phyloP scores from a whole-genome alignment of 805 yeast genomes.

The Metschnikowia sp. region DNA sequence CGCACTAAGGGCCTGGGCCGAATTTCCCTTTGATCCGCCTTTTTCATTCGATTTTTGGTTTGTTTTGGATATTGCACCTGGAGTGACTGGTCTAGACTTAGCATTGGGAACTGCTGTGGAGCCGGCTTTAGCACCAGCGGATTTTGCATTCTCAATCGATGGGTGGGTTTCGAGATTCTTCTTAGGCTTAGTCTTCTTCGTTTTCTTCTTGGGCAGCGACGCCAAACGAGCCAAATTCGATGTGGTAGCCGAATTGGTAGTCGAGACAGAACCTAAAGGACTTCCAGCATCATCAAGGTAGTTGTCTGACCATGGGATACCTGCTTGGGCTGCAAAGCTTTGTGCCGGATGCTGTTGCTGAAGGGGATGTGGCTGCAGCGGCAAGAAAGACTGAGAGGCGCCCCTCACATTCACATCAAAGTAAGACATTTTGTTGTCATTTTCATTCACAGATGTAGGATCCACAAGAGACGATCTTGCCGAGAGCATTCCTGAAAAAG shows the following conservation, averaged over 20 bases:
- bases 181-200: slow-evolving; percentile 10
- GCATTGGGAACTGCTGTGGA: neutral
- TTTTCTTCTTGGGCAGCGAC: slow-evolving; percentile 10
- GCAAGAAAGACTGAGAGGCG: slow-evolving; percentile 1
- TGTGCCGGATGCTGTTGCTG: slow-evolving; percentile 5
- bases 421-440: slow-evolving; percentile 2
- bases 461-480: slow-evolving; percentile 4
- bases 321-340: neutral
- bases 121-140: neutral
- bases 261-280: slow-evolving; percentile 10
- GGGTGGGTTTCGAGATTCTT: neutral
- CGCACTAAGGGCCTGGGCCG: neutral
- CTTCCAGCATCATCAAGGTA: slow-evolving; percentile 11
- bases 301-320: slow-evolving; percentile 3
- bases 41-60: neutral
- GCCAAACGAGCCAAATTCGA: slow-evolving; percentile 7
- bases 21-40: neutral
- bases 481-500: neutral
- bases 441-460: slow-evolving; percentile 1
- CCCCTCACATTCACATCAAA: slow-evolving; percentile 5
- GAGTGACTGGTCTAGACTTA: neutral
- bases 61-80: neutral
- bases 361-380: slow-evolving; percentile 2
- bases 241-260: slow-evolving; percentile 11
- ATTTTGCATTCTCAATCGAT: neutral